Conservation (phyloP, 768 basidiomycete species). For the Phallus indusiatus region DNA sequence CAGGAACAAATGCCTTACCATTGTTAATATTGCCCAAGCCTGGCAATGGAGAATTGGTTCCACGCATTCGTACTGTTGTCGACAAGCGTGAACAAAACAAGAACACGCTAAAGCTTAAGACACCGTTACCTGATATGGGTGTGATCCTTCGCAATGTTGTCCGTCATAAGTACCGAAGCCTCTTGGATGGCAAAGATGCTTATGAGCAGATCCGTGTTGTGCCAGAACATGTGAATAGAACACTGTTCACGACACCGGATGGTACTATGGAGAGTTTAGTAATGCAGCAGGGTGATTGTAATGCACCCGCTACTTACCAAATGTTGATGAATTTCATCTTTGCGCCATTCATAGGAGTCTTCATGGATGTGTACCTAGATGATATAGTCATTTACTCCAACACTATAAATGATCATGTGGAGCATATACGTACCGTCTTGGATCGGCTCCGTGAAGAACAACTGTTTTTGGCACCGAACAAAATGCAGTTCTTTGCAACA, state of each 20-base stretch:
- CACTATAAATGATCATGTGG: slow-evolving; percentile 20
- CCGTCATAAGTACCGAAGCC: slow-evolving; percentile 12
- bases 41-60: slow-evolving; percentile 9
- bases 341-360: too few species aligned
- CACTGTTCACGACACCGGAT: slow-evolving; percentile 28
- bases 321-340: too few species aligned
- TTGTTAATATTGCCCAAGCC: slow-evolving; percentile 27
- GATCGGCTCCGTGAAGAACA: slow-evolving; percentile 24
- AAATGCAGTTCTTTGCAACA: too few species aligned
- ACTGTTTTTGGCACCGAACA: too few species aligned
- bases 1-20: slow-evolving; percentile 21
- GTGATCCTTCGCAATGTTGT: slow-evolving; percentile 18
- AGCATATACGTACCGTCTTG: slow-evolving; percentile 24
- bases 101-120: slow-evolving; percentile 21
- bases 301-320: too few species aligned
- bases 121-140: slow-evolving; percentile 21
- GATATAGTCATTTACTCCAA: slow-evolving; percentile 27
- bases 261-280: slow-evolving; percentile 36
- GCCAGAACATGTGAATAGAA: too few species aligned
- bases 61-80: slow-evolving; percentile 15
- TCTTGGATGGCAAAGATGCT: too few species aligned
- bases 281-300: slow-evolving; percentile 29
- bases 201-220: too few species aligned
- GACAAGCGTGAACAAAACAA: slow-evolving; percentile 22
- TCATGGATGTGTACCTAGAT: too few species aligned